phyloP scores from a whole-genome alignment of 192 early-diverging fungal genomes.

The Bifiguratus adelaidae region DNA sequence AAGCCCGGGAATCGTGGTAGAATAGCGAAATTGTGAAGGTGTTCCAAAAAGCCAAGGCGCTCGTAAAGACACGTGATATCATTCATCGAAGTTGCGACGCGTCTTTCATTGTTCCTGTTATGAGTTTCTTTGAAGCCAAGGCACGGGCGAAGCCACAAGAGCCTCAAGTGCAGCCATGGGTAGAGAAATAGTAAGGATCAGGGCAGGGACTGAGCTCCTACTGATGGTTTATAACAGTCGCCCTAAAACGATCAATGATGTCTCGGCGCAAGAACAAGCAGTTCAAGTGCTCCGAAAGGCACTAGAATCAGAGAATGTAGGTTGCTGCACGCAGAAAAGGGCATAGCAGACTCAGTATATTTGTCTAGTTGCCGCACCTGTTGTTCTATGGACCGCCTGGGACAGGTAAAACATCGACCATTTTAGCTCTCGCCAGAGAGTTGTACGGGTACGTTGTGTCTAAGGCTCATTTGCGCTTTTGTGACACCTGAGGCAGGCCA shows the following conservation, averaged over 20 bases:
- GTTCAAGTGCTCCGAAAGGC: constrained; percentile 75
- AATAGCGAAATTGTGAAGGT: too few relatives aligned
- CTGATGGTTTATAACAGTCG: constrained; percentile 34
- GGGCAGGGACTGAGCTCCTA: not conserved
- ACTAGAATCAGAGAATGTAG: constrained; percentile 81
- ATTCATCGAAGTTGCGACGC: too few relatives aligned
- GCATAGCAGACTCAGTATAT: not conserved
- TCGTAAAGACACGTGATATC: too few relatives aligned
- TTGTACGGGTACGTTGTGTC: constrained; percentile 54
- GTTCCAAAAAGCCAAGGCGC: too few relatives aligned
- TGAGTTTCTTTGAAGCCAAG: too few relatives aligned
- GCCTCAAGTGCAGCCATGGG: too few relatives aligned
- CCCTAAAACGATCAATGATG: constrained; percentile 75
- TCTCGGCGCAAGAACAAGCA: constrained; percentile 86
- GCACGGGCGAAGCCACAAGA: too few relatives aligned
- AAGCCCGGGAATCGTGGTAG: not conserved
- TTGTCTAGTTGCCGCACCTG: constrained; percentile 78
- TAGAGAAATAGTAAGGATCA: constrained; percentile 76
- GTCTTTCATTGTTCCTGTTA: too few relatives aligned
- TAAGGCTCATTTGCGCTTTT: not conserved
- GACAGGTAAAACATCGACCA: constrained; percentile 95
- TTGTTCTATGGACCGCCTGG: constrained; percentile 98
- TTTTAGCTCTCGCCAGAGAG: constrained; percentile 80
- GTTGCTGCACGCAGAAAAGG: not conserved
- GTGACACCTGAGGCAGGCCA: constrained; percentile 43